These are phyloP conservation scores for Globisporangium mamillatum DNA, from an alignment of 352 stramenopile species.

Conservation along the genomic window DNA sequence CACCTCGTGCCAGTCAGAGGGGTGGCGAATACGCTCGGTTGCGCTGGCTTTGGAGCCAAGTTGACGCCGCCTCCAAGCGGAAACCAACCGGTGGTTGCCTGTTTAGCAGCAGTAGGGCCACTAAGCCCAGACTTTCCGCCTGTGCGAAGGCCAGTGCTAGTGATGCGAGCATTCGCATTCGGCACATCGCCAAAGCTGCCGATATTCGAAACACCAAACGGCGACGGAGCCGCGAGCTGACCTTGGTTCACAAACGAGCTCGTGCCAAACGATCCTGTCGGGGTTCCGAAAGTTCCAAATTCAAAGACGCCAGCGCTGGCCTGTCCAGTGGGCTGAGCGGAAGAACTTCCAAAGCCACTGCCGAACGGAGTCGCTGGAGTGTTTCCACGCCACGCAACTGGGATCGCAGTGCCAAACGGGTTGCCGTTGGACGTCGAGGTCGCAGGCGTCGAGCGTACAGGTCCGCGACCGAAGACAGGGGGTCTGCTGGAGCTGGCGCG, in stretches of 20 bases:
- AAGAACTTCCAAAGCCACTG: neutral
- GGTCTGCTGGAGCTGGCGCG: slow-evolving; percentile 4
- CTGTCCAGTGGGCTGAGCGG: neutral
- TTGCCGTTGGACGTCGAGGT: neutral
- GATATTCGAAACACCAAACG: neutral
- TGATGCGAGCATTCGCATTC: neutral
- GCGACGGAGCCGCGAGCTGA: neutral
- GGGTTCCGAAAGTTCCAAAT: neutral
- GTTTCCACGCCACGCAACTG: slow-evolving; percentile 1
- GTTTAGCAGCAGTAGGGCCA: neutral
- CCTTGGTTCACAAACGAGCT: neutral
- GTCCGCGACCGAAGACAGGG: slow-evolving; percentile 3
- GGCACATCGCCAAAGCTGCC: neutral
- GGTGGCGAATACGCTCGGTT: neutral
- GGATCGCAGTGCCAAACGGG: neutral
- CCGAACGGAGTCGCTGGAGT: neutral
- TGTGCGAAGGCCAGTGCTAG: neutral
- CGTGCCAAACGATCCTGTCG: neutral
- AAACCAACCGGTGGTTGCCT: slow-evolving; percentile 8
- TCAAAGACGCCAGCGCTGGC: neutral
- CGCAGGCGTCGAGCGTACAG: neutral
- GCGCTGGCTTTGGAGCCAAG: neutral
- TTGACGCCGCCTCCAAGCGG: neutral
- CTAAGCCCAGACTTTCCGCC: neutral
- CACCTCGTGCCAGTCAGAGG: neutral